A percentile compares a stretch with the other conserved stretches of the same genome.
These are phyloP conservation scores for Kwoniella sp. DNA, from an alignment of 768 basidiomycete species.

Conservation along the genomic window DNA sequence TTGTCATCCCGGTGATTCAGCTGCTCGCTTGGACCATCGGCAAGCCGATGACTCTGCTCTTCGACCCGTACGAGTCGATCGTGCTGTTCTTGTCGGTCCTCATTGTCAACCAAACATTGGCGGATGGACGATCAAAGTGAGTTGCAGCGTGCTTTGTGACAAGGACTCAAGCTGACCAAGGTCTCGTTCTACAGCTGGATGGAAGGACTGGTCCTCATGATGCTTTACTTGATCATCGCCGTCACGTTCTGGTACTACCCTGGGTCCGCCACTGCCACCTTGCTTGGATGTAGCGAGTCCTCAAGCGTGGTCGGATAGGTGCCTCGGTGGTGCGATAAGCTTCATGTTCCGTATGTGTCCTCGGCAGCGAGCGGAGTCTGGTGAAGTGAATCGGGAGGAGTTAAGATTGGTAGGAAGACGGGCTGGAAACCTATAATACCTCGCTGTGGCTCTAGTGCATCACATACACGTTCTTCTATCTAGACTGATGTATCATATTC, in stretches of 20 bases:
- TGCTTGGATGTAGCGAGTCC: conserved; percentile 23
- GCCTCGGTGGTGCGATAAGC: no score
- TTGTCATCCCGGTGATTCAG: conserved; percentile 58
- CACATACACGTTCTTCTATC: no score
- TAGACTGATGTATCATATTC: no score
- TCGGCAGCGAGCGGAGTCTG: no score
- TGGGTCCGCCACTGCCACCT: conserved; percentile 34
- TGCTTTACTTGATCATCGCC: conserved; percentile 67
- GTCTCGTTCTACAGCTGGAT: conserved; percentile 68
- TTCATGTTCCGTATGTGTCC: no score
- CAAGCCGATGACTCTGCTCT: conserved; percentile 63
- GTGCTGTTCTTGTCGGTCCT: conserved; percentile 57
- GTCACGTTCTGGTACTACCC: conserved; percentile 53
- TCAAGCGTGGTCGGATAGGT: conserved; percentile 12
- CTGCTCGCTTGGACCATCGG: conserved; percentile 74
- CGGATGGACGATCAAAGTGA: conserved; percentile 58
- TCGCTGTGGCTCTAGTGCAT: no score
- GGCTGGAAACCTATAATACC: no score
- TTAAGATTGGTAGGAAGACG: no score
- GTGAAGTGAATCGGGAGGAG: no score
- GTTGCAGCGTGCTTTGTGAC: background rate
- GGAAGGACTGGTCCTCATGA: conserved; percentile 74
- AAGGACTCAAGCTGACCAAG: no score
- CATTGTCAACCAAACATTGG: conserved; percentile 74
- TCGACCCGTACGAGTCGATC: conserved; percentile 84